phyloP scores from a whole-genome alignment of 1,284 basidiomycete species.

The Sanghuangporus sanghuang region DNA sequence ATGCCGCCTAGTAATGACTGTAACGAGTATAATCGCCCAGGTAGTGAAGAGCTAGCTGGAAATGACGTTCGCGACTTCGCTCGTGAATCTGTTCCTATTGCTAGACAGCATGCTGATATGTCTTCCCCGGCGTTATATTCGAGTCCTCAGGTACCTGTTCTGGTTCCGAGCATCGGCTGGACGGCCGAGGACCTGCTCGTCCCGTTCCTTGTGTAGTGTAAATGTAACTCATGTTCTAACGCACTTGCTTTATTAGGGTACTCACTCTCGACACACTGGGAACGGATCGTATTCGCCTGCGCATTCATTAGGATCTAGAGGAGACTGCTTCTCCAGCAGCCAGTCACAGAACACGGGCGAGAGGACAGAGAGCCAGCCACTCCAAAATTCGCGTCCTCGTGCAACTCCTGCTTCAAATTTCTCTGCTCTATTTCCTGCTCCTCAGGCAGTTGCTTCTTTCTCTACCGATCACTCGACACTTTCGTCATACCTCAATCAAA shows the following conservation, averaged over 20 bases:
- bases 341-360: background rate
- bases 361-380: background rate
- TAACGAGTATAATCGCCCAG: background rate
- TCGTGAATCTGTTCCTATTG: background rate
- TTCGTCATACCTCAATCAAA: background rate
- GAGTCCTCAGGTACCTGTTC: background rate
- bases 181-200: background rate
- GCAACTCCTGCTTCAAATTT: slow-evolving; percentile 12
- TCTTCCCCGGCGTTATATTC: background rate
- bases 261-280: background rate
- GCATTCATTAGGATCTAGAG: background rate
- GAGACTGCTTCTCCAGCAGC: background rate
- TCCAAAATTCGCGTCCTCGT: background rate
- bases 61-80: slow-evolving; percentile 1
- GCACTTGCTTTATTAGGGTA: background rate
- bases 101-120: background rate
- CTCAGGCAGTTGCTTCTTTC: slow-evolving; percentile 7
- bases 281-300: background rate
- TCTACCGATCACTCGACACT: slow-evolving; percentile 2
- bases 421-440: slow-evolving; percentile 15
- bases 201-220: background rate
- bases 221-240: background rate
- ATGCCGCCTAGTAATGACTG: background rate
- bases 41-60: background rate
- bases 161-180: background rate